Base-by-base conservation (phyloP, 805 yeast genomes). In the Middelhovenomyces tepae region DNA sequence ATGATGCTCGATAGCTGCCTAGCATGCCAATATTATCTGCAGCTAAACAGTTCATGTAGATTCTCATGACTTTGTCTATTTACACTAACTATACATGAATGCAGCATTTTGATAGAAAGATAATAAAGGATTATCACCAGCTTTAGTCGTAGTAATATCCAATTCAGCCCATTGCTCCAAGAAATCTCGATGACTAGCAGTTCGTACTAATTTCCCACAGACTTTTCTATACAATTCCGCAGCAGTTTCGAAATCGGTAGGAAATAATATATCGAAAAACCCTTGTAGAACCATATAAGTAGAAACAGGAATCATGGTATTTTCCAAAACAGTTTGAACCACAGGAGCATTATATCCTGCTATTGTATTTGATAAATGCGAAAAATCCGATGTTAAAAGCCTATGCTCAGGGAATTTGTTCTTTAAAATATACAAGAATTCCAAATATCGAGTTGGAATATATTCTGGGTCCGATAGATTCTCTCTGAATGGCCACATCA, bases 281-380 rank as follows among this genome's bases (percentile, higher is more conserved):
- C 94, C 95, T 51, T 82, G 94, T 24, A 78, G 68, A n/a, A 72
- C 78, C 87, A 84, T 77, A 53, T 75, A 83, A 0, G 87, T 75
- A 23, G 75, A 66, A 0, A 78, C 71, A 14, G 81, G 75, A 4
- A 82, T 68, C 77, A 80, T 78, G 36, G 65, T 62, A 42, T 77
- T 26, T 33, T 75, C 64, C 38, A 79, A 60, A 48, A 80, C 69
- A 0, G 93, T 82, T 50, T 82, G 93, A 0, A 82, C 91, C 2
- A 81, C 85, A 0, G 94, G 94, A 0, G 83, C 65, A 44, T 71
- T 73, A 50, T 69, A 77, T 0, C 89, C 91, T 1, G 50, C 40
- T 9, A 60, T 50, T 7, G 64, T 40, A 22, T 56, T 60, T 5
- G 52, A 48, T 24, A 72, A 54, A 28, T 54, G 48, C 13, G 67